phyloP scores from a whole-genome alignment of 768 basidiomycete genomes.

The Stropharia rugosoannulata region DNA sequence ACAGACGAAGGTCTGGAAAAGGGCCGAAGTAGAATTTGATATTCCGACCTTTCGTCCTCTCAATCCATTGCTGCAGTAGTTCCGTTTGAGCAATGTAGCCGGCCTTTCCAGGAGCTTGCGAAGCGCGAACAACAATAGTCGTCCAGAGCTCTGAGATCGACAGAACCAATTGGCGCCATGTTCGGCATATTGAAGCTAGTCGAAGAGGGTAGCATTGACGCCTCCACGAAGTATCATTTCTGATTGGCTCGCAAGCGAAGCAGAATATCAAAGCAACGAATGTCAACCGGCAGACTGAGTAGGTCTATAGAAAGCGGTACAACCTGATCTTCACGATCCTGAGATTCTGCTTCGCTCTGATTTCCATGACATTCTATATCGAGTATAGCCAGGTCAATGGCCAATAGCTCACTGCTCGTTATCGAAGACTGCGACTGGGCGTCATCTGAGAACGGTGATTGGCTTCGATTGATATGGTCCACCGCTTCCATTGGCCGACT shows the following conservation, averaged over 20 bases:
- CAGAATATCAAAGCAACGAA: not conserved
- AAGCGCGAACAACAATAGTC: slow-evolving; percentile 8
- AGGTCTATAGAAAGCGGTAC: not conserved
- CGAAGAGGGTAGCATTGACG: slow-evolving; percentile 12
- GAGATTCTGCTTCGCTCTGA: no score
- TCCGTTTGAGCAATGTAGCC: not conserved
- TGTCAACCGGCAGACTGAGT: not conserved
- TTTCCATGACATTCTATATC: not conserved
- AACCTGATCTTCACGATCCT: not conserved
- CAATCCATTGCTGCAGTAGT: slow-evolving; percentile 14
- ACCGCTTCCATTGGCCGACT: no score
- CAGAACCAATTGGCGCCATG: slow-evolving; percentile 12
- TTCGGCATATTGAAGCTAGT: slow-evolving; percentile 10
- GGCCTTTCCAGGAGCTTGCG: not conserved
- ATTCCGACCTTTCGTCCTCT: slow-evolving; percentile 10
- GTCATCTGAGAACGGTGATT: not conserved
- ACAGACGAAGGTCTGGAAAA: not conserved
- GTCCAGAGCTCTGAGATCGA: slow-evolving; percentile 13
- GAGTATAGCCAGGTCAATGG: not conserved
- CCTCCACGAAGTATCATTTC: slow-evolving; percentile 1
- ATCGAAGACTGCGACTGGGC: not conserved
- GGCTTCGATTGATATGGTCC: not conserved
- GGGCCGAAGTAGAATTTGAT: slow-evolving; percentile 16
- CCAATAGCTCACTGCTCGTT: not conserved
- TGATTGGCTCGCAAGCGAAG: not conserved